Percentiles rank a stretch among this genome's conserved stretches.
Conservation (phyloP, 345 rosid species). For the Dipteronia sinensis region DNA sequence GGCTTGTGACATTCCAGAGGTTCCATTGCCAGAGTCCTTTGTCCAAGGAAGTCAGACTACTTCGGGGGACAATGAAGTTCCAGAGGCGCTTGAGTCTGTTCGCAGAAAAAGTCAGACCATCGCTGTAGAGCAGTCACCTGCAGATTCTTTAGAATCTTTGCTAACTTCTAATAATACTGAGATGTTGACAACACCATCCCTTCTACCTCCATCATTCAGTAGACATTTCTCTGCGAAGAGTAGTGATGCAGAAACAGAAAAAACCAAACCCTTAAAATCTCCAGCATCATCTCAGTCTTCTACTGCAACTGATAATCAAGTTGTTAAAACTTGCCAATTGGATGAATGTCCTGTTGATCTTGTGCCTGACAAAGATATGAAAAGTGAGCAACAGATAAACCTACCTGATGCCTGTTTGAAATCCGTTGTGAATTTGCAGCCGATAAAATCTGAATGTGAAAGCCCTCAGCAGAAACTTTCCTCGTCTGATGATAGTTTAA, state of each 20-base stretch:
- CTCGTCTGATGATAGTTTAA: conserved; percentile 24
- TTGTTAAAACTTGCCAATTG: not conserved
- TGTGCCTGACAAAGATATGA: conserved; percentile 14
- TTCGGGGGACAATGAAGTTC: conserved; percentile 14
- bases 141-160: conserved; percentile 10
- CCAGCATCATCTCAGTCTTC: conserved; percentile 20
- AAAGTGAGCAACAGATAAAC: conserved; percentile 25
- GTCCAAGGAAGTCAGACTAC: conserved; percentile 17
- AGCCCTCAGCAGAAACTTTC: conserved; percentile 37
- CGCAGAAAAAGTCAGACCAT: conserved; percentile 5
- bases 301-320: conserved; percentile 11
- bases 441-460: conserved; percentile 14
- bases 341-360: conserved; percentile 6
- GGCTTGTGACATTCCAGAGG: conserved; percentile 48
- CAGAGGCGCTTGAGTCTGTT: conserved; percentile 13
- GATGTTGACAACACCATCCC: conserved; percentile 20
- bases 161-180: conserved; percentile 19
- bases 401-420: conserved; percentile 13
- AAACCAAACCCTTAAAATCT: conserved; percentile 13
- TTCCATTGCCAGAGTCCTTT: conserved; percentile 38
- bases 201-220: conserved; percentile 27
- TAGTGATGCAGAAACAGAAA: conserved; percentile 21
- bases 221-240: conserved; percentile 38
- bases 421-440: conserved; percentile 3
- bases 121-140: conserved; percentile 14